A percentile compares a stretch with the other conserved stretches of the same genome.
Conservation (phyloP, 2,329 filamentous ascomycete genomes). For the Alternaria triticimaculans region DNA sequence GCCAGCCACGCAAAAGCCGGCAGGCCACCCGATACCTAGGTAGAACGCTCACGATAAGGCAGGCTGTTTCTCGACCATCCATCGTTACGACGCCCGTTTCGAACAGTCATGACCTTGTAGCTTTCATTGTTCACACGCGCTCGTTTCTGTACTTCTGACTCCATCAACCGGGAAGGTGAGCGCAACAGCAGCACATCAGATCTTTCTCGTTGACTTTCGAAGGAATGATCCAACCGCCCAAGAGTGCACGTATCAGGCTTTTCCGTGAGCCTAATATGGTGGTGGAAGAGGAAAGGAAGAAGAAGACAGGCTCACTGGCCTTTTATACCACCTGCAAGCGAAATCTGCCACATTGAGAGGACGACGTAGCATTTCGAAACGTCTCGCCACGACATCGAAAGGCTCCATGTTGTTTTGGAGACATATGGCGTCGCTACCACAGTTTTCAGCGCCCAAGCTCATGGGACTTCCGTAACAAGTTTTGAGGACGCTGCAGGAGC, state of each 20-base stretch:
- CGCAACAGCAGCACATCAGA: neutral
- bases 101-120: too few relatives aligned
- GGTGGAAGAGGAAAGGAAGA: neutral
- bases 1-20: neutral
- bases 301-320: too few relatives aligned
- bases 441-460: neutral
- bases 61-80: too few relatives aligned
- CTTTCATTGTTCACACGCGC: too few relatives aligned
- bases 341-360: neutral
- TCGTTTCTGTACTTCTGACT: too few relatives aligned
- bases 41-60: too few relatives aligned
- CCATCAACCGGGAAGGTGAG: neutral
- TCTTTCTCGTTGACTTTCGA: too few relatives aligned
- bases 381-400: neutral
- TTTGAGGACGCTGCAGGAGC: neutral
- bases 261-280: neutral
- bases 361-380: too few relatives aligned
- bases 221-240: neutral
- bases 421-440: rapidly evolving
- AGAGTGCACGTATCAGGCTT: neutral
- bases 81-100: too few relatives aligned
- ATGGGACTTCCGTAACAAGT: too few relatives aligned
- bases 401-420: neutral
- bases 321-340: neutral
- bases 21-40: too few relatives aligned